A percentile compares a stretch with the other conserved stretches of the same genome.
These are phyloP conservation scores for Plenodomus biglobosus DNA, from an alignment of 2,329 filamentous ascomycete species.

Conservation along the genomic window DNA sequence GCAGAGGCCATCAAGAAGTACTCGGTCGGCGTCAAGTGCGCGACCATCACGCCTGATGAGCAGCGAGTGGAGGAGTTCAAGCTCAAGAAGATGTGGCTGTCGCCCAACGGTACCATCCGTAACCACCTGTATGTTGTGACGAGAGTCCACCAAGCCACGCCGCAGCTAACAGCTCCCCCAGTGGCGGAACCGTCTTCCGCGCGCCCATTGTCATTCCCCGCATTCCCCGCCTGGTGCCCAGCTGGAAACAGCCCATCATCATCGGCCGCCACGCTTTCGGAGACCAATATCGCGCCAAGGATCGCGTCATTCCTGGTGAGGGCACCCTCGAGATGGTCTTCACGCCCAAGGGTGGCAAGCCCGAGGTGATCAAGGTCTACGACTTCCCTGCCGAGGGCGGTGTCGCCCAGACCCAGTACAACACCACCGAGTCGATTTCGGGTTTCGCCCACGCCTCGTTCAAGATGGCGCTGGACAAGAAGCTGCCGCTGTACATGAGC, in stretches of 20 bases:
- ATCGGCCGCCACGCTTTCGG: constrained; percentile 98
- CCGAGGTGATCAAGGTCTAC: constrained; percentile 85
- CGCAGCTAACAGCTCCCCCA: constrained; percentile 30
- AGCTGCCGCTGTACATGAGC: constrained; percentile 96
- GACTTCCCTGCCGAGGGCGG: constrained; percentile 85
- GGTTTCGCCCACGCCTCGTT: constrained; percentile 97
- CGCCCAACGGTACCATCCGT: constrained; percentile 85
- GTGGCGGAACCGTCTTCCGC: constrained; percentile 95
- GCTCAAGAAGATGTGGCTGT: constrained; percentile 99
- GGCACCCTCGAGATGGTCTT: constrained; percentile 94
- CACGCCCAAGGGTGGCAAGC: constrained; percentile 78
- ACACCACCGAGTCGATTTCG: constrained; percentile 91
- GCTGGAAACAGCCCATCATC: constrained; percentile 99
- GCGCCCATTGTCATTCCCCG: constrained; percentile 96
- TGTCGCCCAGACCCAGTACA: constrained; percentile 95
- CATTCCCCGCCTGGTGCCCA: constrained; percentile 89
- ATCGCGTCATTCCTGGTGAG: constrained; percentile 76
- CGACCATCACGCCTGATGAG: constrained; percentile 98
- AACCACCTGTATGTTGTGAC: constrained; percentile 60
- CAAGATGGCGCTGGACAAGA: constrained; percentile 88
- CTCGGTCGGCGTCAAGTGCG: constrained; percentile 97
- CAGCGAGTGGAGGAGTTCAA: constrained; percentile 96
- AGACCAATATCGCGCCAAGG: constrained; percentile 97
- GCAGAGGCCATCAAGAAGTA: constrained; percentile 99
- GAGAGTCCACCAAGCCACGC: background rate